Conservation (phyloP, 2,329 filamentous ascomycete species). For the Microascus cirrosus region DNA sequence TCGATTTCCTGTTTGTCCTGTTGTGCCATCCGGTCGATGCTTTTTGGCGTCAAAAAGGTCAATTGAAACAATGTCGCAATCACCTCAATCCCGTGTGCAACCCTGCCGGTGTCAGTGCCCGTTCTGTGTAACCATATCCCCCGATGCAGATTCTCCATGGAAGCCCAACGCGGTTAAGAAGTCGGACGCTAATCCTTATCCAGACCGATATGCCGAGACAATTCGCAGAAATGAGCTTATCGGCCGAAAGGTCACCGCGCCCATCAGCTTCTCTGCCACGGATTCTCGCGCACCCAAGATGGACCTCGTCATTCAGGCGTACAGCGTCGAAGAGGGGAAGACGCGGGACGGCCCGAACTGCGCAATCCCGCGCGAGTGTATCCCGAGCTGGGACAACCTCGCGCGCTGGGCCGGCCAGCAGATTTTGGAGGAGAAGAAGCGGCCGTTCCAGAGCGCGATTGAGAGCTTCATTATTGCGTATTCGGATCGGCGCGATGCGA, state of each 20-base stretch:
- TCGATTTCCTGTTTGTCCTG: not conserved
- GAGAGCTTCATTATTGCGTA: conserved; percentile 25
- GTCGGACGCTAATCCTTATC: not conserved
- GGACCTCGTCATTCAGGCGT: conserved; percentile 1
- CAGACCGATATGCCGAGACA: not conserved
- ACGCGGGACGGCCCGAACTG: not conserved
- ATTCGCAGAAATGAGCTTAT: conserved; percentile 4
- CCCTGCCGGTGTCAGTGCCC: not conserved
- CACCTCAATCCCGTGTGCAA: not conserved
- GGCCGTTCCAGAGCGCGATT: conserved; percentile 19
- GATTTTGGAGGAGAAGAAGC: conserved; percentile 19
- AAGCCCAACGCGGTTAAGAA: not conserved
- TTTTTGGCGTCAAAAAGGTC: not conserved
- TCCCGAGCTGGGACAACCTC: conserved; percentile 22
- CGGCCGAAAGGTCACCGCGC: conserved; percentile 1
- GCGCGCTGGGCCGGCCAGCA: conserved; percentile 25
- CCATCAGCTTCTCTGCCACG: conserved; percentile 2
- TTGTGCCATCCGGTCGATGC: not conserved
- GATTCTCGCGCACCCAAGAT: conserved; percentile 2
- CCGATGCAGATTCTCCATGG: not conserved
- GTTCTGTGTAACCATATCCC: not conserved
- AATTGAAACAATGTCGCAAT: not conserved
- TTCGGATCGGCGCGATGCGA: conserved; percentile 12
- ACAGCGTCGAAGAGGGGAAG: not conserved
- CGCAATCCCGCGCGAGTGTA: conserved; percentile 20